phyloP scores from a whole-genome alignment of 2,329 filamentous ascomycete species.

The Fusarium newnesense region DNA sequence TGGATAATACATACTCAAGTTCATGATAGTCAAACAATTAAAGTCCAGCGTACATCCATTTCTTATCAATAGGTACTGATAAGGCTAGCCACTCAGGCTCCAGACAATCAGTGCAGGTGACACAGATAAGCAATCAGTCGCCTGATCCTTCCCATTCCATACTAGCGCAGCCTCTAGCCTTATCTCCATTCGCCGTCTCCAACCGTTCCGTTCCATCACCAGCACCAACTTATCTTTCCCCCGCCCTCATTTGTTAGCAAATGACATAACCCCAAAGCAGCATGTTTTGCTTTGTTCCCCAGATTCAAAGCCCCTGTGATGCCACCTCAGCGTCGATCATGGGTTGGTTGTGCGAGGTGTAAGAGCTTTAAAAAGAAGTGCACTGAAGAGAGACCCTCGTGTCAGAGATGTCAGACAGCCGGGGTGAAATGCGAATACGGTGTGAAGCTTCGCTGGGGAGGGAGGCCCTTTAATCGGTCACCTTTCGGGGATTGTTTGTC shows the following conservation, averaged over 20 bases:
- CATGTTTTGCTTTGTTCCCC: slow-evolving; percentile 10
- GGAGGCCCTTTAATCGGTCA: slow-evolving; percentile 29
- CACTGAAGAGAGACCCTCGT: slow-evolving; percentile 27
- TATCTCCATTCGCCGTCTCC: slow-evolving; percentile 16
- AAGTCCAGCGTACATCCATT: background rate
- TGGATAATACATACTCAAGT: background rate
- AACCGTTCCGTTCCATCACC: background rate
- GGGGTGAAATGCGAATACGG: slow-evolving; percentile 33
- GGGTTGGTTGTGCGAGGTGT: slow-evolving; percentile 34
- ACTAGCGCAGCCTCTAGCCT: background rate
- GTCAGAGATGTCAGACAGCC: slow-evolving; percentile 28
- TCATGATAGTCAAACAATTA: background rate
- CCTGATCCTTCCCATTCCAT: background rate
- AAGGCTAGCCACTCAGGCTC: background rate
- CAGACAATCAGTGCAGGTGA: background rate
- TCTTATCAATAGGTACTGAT: background rate
- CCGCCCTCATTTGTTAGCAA: slow-evolving; percentile 4
- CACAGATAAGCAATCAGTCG: slow-evolving; percentile 15
- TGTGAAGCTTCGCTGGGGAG: slow-evolving; percentile 32
- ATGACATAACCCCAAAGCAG: slow-evolving; percentile 17
- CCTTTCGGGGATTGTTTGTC: slow-evolving; percentile 29
- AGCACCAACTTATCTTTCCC: background rate
- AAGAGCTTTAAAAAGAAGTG: slow-evolving; percentile 40
- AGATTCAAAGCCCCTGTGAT: slow-evolving; percentile 9
- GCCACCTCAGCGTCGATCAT: slow-evolving; percentile 36